Evolutionary conservation across 1,284 basidiomycete genomes (phyloP).

Genomic region (Cryptococcus deneoformans): DNA sequence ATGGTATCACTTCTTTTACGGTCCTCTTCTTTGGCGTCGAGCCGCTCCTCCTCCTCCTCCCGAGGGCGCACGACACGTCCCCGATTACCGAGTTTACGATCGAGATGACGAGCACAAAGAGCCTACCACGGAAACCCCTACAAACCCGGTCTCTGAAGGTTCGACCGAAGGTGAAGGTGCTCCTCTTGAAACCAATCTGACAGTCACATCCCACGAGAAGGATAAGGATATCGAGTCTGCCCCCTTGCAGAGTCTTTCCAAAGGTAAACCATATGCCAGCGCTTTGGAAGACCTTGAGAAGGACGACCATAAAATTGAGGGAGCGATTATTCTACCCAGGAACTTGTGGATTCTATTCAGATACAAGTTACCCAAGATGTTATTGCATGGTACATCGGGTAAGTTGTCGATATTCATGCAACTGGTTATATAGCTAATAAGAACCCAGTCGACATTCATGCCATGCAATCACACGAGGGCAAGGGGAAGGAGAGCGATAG

Average conservation of each 20-base stretch:
- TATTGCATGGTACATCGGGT: constrained; percentile 35
- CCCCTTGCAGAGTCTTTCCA: not conserved
- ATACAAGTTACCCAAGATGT: constrained; percentile 37
- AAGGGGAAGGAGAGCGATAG: constrained; percentile 34
- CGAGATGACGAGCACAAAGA: constrained; percentile 19
- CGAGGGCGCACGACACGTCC: constrained; percentile 28
- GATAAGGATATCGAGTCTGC: constrained; percentile 6
- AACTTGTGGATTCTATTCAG: constrained; percentile 51
- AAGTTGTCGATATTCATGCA: not conserved
- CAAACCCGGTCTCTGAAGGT: not conserved
- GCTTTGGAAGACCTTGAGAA: constrained; percentile 32
- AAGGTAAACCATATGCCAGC: not conserved
- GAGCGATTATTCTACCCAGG: constrained; percentile 40
- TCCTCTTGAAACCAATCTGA: not conserved
- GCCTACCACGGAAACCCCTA: not conserved
- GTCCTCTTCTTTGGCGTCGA: constrained; percentile 53
- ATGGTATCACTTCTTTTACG: constrained; percentile 53
- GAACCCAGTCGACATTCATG: constrained; percentile 47
- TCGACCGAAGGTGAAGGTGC: not conserved
- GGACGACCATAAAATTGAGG: constrained; percentile 27
- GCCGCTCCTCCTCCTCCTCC: constrained; percentile 38
- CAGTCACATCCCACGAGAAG: not conserved
- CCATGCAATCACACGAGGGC: constrained; percentile 36
- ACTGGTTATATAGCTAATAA: not conserved
- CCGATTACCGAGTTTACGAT: constrained; percentile 49